These are phyloP conservation scores for Trichoderma sp. DNA, from an alignment of 2,329 filamentous ascomycete species.

Conservation along the genomic window DNA sequence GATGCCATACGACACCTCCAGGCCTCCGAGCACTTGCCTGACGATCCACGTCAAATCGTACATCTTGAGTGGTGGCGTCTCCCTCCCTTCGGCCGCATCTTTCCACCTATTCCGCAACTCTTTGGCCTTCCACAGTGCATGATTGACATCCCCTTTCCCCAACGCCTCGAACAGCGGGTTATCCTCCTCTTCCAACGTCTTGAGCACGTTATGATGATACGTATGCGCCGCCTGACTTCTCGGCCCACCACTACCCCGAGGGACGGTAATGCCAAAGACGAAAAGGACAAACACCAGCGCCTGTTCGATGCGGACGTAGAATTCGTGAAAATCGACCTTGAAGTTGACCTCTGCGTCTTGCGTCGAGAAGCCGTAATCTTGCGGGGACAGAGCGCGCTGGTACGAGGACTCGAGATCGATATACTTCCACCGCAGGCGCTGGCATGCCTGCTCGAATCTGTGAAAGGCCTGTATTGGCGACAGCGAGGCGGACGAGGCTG, in stretches of 20 bases:
- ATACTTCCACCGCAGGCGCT: conserved; percentile 62
- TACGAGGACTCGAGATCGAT: conserved; percentile 58
- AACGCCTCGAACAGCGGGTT: conserved; percentile 58
- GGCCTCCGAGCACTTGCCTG: conserved; percentile 52
- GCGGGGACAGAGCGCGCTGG: conserved; percentile 44
- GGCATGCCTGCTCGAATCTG: conserved; percentile 59
- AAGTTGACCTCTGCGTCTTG: conserved; percentile 64
- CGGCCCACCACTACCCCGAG: conserved; percentile 23
- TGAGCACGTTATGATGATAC: conserved; percentile 69
- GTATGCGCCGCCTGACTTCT: conserved; percentile 41
- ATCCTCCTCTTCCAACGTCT: conserved; percentile 53
- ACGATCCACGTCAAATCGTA: conserved; percentile 63
- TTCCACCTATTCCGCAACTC: conserved; percentile 73
- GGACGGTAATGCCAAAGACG: conserved; percentile 58
- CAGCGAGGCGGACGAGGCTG: conserved; percentile 21
- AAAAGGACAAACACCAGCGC: conserved; percentile 65
- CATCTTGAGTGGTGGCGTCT: conserved; percentile 47
- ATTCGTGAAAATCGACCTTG: conserved; percentile 76
- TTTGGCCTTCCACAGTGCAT: conserved; percentile 63
- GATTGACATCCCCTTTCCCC: conserved; percentile 52
- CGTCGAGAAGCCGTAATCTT: conserved; percentile 34
- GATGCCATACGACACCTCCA: conserved; percentile 56
- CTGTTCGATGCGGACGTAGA: conserved; percentile 69
- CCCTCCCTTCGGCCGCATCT: conserved; percentile 52
- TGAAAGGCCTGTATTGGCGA: conserved; percentile 45